Evolutionary conservation across 2,329 filamentous ascomycete species (phyloP).

Genomic region (Byssoonygena ceratinophila): DNA sequence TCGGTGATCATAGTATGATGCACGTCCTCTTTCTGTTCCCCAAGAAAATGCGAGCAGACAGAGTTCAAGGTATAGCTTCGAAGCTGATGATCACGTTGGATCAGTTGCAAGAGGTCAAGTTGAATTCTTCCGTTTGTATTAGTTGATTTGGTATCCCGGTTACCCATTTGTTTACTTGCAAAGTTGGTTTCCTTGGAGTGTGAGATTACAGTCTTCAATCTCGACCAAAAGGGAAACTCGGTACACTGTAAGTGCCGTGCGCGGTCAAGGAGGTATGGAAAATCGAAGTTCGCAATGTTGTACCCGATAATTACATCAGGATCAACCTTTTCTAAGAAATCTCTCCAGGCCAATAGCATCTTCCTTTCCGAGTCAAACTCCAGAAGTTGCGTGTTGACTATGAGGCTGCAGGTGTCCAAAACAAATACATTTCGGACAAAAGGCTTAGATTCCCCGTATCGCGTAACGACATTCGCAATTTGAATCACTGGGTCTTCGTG

Average conservation of each 20-base stretch:
- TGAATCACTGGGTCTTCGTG: constrained; percentile 91
- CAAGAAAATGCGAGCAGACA: constrained; percentile 85
- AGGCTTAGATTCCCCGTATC: constrained; percentile 88
- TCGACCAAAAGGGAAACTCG: constrained; percentile 78
- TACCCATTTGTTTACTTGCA: constrained; percentile 97
- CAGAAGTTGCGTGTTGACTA: constrained; percentile 87
- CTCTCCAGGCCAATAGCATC: constrained; percentile 86
- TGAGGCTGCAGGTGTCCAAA: constrained; percentile 79
- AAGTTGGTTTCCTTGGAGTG: constrained; percentile 71
- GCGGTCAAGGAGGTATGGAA: constrained; percentile 84
- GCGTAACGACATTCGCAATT: constrained; percentile 90
- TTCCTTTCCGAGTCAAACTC: constrained; percentile 71
- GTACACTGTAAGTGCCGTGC: constrained; percentile 71
- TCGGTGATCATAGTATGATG: constrained; percentile 99
- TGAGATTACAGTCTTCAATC: constrained; percentile 61
- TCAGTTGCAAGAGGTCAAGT: constrained; percentile 83
- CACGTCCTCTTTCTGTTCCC: constrained; percentile 97
- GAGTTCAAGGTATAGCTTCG: constrained; percentile 97
- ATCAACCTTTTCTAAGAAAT: constrained; percentile 81
- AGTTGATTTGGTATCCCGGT: constrained; percentile 82
- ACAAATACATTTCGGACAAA: constrained; percentile 97
- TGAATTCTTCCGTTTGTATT: constrained; percentile 92
- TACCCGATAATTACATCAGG: constrained; percentile 98
- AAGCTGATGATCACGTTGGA: constrained; percentile 89
- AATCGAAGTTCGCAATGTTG: constrained; percentile 98